Evolutionary conservation across 371 early-diverging fungal genomes (phyloP), one percentile per base, ranked within the genome.

Genomic region (Nematocida ironsii): DNA sequence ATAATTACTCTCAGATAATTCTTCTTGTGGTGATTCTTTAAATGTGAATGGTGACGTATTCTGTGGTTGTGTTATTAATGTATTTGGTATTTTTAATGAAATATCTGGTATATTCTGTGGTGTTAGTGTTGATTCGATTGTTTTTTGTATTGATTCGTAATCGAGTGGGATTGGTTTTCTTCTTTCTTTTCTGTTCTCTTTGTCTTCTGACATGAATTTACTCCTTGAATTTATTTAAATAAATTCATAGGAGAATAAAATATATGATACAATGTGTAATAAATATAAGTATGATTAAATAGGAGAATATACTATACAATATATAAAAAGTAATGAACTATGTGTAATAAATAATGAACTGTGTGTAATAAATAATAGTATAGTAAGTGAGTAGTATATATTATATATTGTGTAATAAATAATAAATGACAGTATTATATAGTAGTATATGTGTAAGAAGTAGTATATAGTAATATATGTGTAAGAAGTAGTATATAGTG

Each of bases 41-140:
- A 78, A 78, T 13, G 80, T 78, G 72, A 78, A 78, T 56, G 80
- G 80, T 11, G 80, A 78, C 27, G 27, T 16, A 40, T 70, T 58
- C 9, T 0, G 18, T 13, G 23, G 27, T 3, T 33, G 9, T 23
- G n/a, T n/a, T 23, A 18, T 18, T 18, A 13, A 1, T 16, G 54
- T 40, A 13, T 23, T 33, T 68, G 80, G 80, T 4, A 78, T 78
- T 71, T 78, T 78, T 0, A 78, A 40, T 20, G 80, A 78, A 3
- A 78, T 78, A 0, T 69, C 80, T 5, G 71, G 27, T 23, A 70
- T 71, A 50, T 76, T 71, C 56, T 76, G 71, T 67, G 76, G 5
- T 11, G 74, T 69, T 42, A 78, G 56, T 18, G 52, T 58, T 23
- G 80, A 67, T 20, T 78, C 71, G 18, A 78, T 70, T 45, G 68